Evolutionary conservation across 192 early-diverging fungal species (phyloP), one percentile per base, ranked within the genome.

Genomic region (Rhizophagus sp.): DNA sequence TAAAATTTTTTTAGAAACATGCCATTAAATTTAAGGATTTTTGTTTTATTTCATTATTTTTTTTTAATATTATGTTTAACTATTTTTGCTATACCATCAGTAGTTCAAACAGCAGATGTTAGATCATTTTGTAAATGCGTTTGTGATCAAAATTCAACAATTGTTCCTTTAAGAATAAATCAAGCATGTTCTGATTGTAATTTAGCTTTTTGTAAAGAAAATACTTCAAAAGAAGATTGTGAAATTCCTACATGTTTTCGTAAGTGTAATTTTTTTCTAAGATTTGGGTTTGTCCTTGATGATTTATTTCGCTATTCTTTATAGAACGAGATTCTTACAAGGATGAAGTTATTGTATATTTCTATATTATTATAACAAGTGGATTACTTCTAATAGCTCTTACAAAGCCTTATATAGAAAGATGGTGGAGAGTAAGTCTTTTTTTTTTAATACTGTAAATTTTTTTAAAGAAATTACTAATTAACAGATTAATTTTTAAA

Each of bases 321-420:
- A 39, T n/a, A 74, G 73, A 52, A 12, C 44, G 73, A n/a, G 73
- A 74, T 74, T 74, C 73, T n/a, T 27, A 27, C 13, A 74, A 74
- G 49, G 73, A 74, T 61, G 73, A 74, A 74, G 25, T 34, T 5
- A 74, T 74, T 13, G 73, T 74, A 57, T 74, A 74, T 52, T 57
- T 74, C 2, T 74, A 74, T 61, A 74, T 74, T 74, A 25, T 52
- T 34, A 52, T 74, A 30, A 74, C 73, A n/a, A 74, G n/a, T 74
- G 73, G 73, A 15, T 30, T 74, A 34, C 73, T 74, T 1, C 17
- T 74, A 33, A 33, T 41, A 13, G 73, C 73, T 27, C 22, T 74
- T 57, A 33, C 25, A 19, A 74, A 57, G n/a, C 50, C 73, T 8
- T 74, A 50, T 25, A 12, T 74, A 27, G 25, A 50, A 27, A 50